Base-by-base conservation (phyloP, 345 rosid genomes). In the Pugionium dolabratum region DNA sequence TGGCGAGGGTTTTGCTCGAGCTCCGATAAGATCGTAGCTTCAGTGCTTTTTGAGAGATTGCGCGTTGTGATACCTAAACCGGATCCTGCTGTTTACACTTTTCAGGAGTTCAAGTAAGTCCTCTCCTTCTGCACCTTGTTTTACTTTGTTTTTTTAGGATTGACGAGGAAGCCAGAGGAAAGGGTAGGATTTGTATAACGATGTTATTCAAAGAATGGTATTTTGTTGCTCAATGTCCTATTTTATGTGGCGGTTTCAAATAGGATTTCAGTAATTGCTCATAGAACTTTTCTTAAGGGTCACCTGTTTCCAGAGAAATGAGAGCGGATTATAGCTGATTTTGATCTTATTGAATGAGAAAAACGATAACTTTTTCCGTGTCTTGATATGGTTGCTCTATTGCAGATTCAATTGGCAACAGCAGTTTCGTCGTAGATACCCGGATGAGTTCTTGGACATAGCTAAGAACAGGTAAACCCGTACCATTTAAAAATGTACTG, bases 391-490 rank as follows among this genome's bases (percentile, higher is more conserved):
- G 18, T 18, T 18, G 18, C 18, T 18, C 18, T 42, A 64, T 30
- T 68, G 75, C 69, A 94, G 99, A 67, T 94, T 90, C 71, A 82
- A 93, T 33, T 88, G 97, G 99, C 60, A 69, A 60, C 97, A 90
- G 69, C 97, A 94, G 64, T 88, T 81, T 71, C 80, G 88, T 30
- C 85, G 92, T 58, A 79, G 79, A 70, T 94, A 90, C 59, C 99
- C 99, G 2, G 96, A 94, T 80, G 97, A 90, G 78, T 85, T 94
- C 70, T 78, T 88, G 76, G 87, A 90, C 79, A 88, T 88, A 77
- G 87, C 99, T 60, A 85, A 82, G 67, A 78, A 95, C 54, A 84
- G 90, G 96, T 83, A 18, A 18, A 18, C 18, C 18, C 18, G 18
- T 18, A 18, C 18, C 18, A 18, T 18, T 18, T 18, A 18, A 18